These are phyloP conservation scores for Patellaria atrata DNA, from an alignment of 495 filamentous ascomycete genomes.

Conservation along the genomic window DNA sequence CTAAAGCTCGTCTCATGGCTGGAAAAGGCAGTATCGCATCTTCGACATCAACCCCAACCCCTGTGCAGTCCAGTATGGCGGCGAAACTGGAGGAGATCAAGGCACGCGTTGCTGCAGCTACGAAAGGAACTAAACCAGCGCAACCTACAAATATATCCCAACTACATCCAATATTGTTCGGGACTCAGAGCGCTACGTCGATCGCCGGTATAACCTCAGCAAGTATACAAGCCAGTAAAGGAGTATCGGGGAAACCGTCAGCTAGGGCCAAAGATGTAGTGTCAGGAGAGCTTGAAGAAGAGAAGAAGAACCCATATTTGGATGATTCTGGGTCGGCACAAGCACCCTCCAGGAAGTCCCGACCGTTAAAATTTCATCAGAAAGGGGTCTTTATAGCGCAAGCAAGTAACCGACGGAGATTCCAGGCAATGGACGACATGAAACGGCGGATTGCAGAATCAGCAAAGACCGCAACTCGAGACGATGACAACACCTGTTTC, in stretches of 20 bases:
- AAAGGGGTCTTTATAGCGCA: slow-evolving; percentile 96
- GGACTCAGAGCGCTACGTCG: too few species aligned
- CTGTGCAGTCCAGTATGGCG: too few species aligned
- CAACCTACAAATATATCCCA: too few species aligned
- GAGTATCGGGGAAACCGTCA: too few species aligned
- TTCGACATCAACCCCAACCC: slow-evolving; percentile 24
- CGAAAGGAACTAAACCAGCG: too few species aligned
- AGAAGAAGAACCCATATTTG: slow-evolving; percentile 70
- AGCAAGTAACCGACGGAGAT: slow-evolving; percentile 75
- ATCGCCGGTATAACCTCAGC: too few species aligned
- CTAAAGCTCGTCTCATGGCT: slow-evolving; percentile 28
- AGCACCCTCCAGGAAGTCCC: slow-evolving; percentile 39
- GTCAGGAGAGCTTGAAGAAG: slow-evolving; percentile 53
- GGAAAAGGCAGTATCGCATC: not conserved
- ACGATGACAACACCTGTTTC: slow-evolving; percentile 89
- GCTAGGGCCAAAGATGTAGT: slow-evolving; percentile 57
- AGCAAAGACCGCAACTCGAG: slow-evolving; percentile 71
- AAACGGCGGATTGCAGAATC: slow-evolving; percentile 81
- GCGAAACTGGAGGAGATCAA: slow-evolving; percentile 19
- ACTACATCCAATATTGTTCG: too few species aligned
- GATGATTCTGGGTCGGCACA: slow-evolving; percentile 50
- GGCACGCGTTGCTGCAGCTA: slow-evolving; percentile 20
- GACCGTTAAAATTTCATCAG: slow-evolving; percentile 79
- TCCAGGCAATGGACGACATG: slow-evolving; percentile 65
- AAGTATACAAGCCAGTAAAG: slow-evolving; percentile 26